A percentile compares a stretch with the other conserved stretches of the same genome.
Conservation (phyloP, 1,139 yeast species). For the Nakaseomyces sp. region DNA sequence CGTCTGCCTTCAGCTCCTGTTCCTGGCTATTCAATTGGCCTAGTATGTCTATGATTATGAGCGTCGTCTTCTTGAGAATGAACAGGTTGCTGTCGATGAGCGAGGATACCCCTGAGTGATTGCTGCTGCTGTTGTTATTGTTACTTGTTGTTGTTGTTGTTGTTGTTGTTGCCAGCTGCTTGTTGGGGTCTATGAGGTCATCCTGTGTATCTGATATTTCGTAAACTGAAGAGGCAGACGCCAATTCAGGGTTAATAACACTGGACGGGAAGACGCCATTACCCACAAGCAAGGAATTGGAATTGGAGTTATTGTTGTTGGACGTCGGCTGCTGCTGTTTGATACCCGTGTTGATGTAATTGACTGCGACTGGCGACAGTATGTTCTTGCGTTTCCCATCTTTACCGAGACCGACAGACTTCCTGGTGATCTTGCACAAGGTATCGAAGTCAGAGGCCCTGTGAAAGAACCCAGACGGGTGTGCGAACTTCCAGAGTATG, state of each 20-base stretch:
- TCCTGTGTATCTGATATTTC: too few species aligned
- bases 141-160: neutral
- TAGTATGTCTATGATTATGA: neutral
- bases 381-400: conserved; percentile 29
- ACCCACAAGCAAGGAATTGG: too few species aligned
- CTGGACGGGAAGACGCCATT: too few species aligned
- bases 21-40: neutral
- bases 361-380: conserved; percentile 23
- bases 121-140: neutral
- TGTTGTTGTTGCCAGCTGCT: neutral
- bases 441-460: conserved; percentile 57
- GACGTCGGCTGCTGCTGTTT: neutral
- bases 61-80: conserved; percentile 1
- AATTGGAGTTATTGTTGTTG: too few species aligned
- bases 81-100: neutral
- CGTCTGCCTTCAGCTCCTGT: neutral
- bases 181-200: too few species aligned
- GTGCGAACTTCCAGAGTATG: conserved; percentile 78
- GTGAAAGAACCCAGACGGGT: conserved; percentile 66
- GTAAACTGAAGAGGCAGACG: too few species aligned
- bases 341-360: conserved; percentile 13
- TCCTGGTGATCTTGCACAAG: conserved; percentile 27
- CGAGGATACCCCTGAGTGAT: neutral
- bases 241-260: too few species aligned
- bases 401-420: conserved; percentile 26